Evolutionary conservation across 352 stramenopile species (phyloP).

Genomic region (Globisporangium uncinulatum): DNA sequence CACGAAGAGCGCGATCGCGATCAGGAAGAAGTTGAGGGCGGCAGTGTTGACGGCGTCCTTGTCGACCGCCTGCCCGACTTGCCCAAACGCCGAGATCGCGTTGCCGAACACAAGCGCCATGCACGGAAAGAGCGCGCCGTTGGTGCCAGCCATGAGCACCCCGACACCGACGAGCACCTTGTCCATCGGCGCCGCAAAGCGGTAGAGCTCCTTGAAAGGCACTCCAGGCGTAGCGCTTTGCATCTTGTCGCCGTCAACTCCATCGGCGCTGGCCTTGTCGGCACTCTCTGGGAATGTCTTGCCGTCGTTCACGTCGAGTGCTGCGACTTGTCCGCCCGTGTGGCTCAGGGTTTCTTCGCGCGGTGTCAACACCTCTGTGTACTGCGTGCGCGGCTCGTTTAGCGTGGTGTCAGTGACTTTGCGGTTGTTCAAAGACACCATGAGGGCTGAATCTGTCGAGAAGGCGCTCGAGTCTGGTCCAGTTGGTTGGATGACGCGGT

Average conservation of each 20-base stretch:
- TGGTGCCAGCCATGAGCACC: neutral
- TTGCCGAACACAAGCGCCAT: slow-evolving; percentile 17
- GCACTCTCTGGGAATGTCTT: no score
- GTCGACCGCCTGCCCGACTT: slow-evolving; percentile 6
- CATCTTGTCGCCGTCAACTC: neutral
- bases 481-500: neutral
- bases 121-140: slow-evolving; percentile 1
- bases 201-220: slow-evolving; percentile 2
- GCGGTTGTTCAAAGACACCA: neutral
- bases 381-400: neutral
- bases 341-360: neutral
- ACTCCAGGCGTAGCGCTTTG: neutral
- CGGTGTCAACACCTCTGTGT: neutral
- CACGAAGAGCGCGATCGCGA: slow-evolving; percentile 16
- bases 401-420: neutral
- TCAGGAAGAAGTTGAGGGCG: slow-evolving; percentile 15
- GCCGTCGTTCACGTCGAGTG: neutral
- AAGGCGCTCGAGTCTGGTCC: neutral
- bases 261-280: neutral
- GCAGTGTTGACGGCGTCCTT: slow-evolving; percentile 10
- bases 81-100: slow-evolving; percentile 14
- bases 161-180: neutral
- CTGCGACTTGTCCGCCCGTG: neutral
- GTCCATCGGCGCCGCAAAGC: neutral
- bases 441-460: neutral